phyloP scores from a whole-genome alignment of 2,329 filamentous ascomycete genomes.

The Botrytis sinoallii region DNA sequence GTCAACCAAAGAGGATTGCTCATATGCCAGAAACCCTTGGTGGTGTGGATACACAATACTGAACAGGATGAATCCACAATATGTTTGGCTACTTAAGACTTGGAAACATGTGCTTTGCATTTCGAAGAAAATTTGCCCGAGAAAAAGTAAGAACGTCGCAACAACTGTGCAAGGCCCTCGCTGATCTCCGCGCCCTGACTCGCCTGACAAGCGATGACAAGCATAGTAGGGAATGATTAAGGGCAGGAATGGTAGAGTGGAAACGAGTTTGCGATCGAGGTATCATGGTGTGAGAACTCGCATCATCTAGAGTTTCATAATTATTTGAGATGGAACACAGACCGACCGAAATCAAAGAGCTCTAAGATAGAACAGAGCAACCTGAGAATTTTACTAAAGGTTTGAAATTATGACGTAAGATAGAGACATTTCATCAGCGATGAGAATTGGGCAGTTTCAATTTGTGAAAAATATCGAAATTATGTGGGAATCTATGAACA shows the following conservation, averaged over 20 bases:
- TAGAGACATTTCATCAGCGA: neutral
- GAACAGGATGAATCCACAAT: neutral
- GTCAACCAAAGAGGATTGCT: neutral
- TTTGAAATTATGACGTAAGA: neutral
- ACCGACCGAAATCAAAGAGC: neutral
- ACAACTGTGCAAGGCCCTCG: neutral
- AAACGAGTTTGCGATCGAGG: neutral
- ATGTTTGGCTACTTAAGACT: neutral
- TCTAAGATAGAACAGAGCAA: neutral
- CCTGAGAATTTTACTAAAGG: neutral
- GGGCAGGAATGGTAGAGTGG: too few species aligned
- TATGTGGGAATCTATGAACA: constrained; percentile 1
- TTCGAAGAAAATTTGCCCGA: neutral
- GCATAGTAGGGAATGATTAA: too few species aligned
- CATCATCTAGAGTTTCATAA: neutral
- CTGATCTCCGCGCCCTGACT: neutral
- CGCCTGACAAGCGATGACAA: too few species aligned
- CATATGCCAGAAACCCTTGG: neutral
- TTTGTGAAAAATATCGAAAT: too few species aligned
- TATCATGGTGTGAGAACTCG: neutral
- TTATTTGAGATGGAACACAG: neutral
- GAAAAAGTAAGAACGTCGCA: neutral
- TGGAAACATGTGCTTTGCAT: neutral
- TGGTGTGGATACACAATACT: neutral
- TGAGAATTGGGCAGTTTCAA: neutral